Base-by-base conservation (phyloP, 306 rosid species). In the Gillenia trifoliata region DNA sequence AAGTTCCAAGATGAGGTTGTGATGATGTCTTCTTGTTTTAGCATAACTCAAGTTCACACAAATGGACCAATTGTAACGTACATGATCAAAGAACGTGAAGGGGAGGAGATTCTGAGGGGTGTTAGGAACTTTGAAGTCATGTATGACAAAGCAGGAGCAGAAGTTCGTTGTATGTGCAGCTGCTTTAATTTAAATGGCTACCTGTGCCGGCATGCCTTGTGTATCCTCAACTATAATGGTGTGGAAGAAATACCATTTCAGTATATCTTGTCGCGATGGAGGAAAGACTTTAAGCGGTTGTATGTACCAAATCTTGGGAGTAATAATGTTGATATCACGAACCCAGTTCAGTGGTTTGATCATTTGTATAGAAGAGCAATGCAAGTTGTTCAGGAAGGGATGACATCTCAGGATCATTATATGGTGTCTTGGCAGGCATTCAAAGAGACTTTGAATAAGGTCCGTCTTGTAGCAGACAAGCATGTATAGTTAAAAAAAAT, bases 301-400 rank as follows among this genome's bases (percentile, higher is more conserved):
- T 91, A 91, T 79, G 92, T 83, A 62, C 91, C 96, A 40, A 86
- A 87, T 68, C 83, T 89, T 66, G 82, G 89, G 75, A 83, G 84
- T 25, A 83, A 91, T 73, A 84, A 76, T 75, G 87, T 90, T 33
- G 98, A 94, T 89, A 82, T 86, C 68, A 81, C 86, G 75, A 91
- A 94, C 83, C 93, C 96, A n/a, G 90, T 91, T 85, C 97, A 91
- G 88, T 85, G 92, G 91, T 91, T 82, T 71, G 98, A 94, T 85
- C 95, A 94, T 86, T 86, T 94, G 89, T 87, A 89, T 86, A 90
- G 86, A 91, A 83, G 86, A 64, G 94, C 95, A 61, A 94, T 91
- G 91, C 92, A 88, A 80, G 91, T 88, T 78, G 97, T 91, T 66
- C 96, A 87, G 76, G 94, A 91, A 84, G 98, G 98, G 70, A 83